Conservation (phyloP, 148 eudicot genomes). For the Gaultheria prostrata region DNA sequence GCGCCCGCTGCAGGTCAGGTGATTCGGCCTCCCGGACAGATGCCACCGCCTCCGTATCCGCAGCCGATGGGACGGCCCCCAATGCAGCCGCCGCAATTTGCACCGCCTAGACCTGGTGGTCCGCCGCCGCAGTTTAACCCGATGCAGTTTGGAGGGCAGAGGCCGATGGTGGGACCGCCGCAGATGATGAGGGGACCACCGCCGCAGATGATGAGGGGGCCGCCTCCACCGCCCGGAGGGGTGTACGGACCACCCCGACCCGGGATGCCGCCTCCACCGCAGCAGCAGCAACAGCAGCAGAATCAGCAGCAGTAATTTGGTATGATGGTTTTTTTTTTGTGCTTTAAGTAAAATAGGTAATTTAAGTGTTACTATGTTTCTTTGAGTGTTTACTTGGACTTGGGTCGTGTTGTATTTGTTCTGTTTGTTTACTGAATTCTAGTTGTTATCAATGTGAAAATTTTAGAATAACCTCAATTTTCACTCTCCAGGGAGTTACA, state of each 20-base stretch:
- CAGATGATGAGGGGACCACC: slow-evolving; percentile 50
- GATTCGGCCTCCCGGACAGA: slow-evolving; percentile 59
- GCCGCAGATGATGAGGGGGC: slow-evolving; percentile 45
- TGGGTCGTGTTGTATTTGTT: background rate
- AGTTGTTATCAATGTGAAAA: background rate
- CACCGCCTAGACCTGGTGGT: slow-evolving; percentile 33
- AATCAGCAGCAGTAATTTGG: slow-evolving; percentile 33
- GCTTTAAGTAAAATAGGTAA: background rate
- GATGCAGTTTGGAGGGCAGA: slow-evolving; percentile 46
- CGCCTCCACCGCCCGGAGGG: slow-evolving; percentile 34
- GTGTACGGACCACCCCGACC: slow-evolving; percentile 40
- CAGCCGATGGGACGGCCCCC: slow-evolving; percentile 35
- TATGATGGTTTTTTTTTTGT: background rate
- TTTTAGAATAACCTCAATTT: background rate
- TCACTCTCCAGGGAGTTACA: background rate
- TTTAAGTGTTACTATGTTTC: background rate
- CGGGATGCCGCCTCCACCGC: slow-evolving; percentile 41
- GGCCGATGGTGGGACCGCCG: slow-evolving; percentile 49
- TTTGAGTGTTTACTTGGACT: background rate
- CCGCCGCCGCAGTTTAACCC: slow-evolving; percentile 46
- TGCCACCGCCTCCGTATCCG: slow-evolving; percentile 37
- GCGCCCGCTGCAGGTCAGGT: slow-evolving; percentile 46
- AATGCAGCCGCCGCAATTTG: slow-evolving; percentile 36
- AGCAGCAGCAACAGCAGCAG: slow-evolving; percentile 31
- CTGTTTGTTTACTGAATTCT: background rate